A percentile compares a stretch with the other conserved stretches of the same genome.
These are phyloP conservation scores for Sclerotinia minor DNA, from an alignment of 2,329 filamentous ascomycete species.

Conservation along the genomic window DNA sequence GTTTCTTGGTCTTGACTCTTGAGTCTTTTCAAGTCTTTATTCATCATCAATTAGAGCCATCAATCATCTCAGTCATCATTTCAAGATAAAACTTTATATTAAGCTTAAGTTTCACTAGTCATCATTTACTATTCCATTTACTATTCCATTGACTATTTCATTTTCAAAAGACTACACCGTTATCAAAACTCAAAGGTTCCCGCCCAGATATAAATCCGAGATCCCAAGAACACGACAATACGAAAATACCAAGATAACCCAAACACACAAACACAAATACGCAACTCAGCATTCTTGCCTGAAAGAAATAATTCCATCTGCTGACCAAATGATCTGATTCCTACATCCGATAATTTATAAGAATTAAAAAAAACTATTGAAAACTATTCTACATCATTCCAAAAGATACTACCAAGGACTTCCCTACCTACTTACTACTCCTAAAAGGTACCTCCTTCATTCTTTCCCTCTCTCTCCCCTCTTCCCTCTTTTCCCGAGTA, in stretches of 20 bases:
- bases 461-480: background rate
- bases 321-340: constrained; percentile 24
- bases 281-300: background rate
- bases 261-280: background rate
- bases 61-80: background rate
- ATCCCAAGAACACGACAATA: background rate
- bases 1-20: background rate
- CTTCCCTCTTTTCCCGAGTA: constrained; percentile 3
- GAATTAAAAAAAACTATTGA: too few species aligned
- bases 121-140: background rate
- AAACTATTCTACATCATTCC: constrained; percentile 18
- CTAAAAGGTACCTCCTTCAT: background rate
- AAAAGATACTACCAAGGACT: constrained; percentile 4
- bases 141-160: background rate
- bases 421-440: background rate
- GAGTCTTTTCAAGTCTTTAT: background rate
- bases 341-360: background rate
- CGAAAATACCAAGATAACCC: too few species aligned
- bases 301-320: background rate
- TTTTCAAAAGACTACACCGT: background rate
- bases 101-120: background rate
- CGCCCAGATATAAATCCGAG: background rate
- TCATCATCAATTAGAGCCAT: background rate
- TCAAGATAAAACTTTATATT: background rate
- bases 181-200: background rate